Base-by-base conservation (phyloP, 73 alveolate species). In the Stentor coeruleus region DNA sequence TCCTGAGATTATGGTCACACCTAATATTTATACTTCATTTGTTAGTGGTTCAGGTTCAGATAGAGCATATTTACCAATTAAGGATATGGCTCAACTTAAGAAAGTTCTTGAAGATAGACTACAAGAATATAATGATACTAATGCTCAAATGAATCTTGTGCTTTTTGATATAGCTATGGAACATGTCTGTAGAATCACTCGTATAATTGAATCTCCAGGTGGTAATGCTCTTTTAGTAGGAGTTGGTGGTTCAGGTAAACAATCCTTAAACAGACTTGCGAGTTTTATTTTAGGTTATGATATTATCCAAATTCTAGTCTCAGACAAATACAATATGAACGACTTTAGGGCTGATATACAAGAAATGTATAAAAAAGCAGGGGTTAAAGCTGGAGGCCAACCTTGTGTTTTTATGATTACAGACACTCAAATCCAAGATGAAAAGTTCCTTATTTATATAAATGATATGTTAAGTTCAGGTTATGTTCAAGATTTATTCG, bases 211-310 rank as follows among this genome's bases (percentile, higher is more conserved):
- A 59, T 88, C 91, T 75, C 99, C 99, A 36, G 96, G 96, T 39
- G 99, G 99, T 35, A 98, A 97, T 86, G 99, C 99, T 14, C 95
- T 98, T 39, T 89, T 98, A 38, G 99, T 98, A 30, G 99, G 99
- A 31, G 99, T 98, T 39, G 99, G 99, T 58, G 99, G 99, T 80
- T 98, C 99, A 38, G 99, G 99, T 79, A 98, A 97, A 87, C 97
- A 97, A 93, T 92, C 99, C 36, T 92, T 98, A 60, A 88, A 99
- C 33, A 91, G 97, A 81, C 95, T 98, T 74, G 95, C 99, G 3
- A 88, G 99, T 55, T 98, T 95, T 92, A 96, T 98, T 91, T 84
- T 91, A 15, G 98, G 95, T 55, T 97, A 91, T 86, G 99, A 98
- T 76, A 92, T 97, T 39, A 88, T 92, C 82, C 92, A 97, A 66